Base-by-base conservation (phyloP, 2,329 filamentous ascomycete genomes). In the Monosporascus sp. region DNA sequence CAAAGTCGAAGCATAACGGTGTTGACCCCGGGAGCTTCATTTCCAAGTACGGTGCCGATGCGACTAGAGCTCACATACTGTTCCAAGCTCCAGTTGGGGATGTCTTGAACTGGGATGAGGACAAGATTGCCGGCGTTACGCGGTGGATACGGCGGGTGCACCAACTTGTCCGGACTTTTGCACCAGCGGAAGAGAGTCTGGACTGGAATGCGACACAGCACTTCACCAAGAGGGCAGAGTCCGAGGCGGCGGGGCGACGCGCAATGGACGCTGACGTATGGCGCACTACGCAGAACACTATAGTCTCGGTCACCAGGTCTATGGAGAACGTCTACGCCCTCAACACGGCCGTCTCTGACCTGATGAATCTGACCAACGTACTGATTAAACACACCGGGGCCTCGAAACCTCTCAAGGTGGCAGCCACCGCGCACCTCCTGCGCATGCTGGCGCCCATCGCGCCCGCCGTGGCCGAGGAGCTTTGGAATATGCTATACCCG, bases 1-100 rank as follows among this genome's bases (percentile, higher is more conserved):
- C 89, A 40, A 96, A 96, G 72, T 95, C 89, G 63, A 96, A 96
- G 70, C 79, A 94, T 73, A 96, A 96, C 65, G 91, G 91, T 26
- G 89, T 96, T 7, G 90, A 96, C 65, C 91, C 91, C 0, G 84
- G 82, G 0, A 76, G 74, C 0, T 88, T 87, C 58, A 89, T 94
- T 53, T 73, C 78, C 7, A 84, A 82, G 60, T 87, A 94, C 62
- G 91, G 91, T 22, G 89, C 91, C 1, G 91, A 96, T 68, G 86
- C 89, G 6, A 91, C 89, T 2, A 79, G 91, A 52, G 90, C 90
- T 4, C 91, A 96, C 67, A 89, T 96, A 66, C 78, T 96, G 7
- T 96, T 96, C 74, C 88, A 92, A 62, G 91, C 91, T 1, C 90
- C 91, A 0, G 88, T 95, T 16, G 84, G 78, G 43, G 91, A 96